Evolutionary conservation across 139 green algal species (phyloP).

Genomic region (Coelastrella sp.): DNA sequence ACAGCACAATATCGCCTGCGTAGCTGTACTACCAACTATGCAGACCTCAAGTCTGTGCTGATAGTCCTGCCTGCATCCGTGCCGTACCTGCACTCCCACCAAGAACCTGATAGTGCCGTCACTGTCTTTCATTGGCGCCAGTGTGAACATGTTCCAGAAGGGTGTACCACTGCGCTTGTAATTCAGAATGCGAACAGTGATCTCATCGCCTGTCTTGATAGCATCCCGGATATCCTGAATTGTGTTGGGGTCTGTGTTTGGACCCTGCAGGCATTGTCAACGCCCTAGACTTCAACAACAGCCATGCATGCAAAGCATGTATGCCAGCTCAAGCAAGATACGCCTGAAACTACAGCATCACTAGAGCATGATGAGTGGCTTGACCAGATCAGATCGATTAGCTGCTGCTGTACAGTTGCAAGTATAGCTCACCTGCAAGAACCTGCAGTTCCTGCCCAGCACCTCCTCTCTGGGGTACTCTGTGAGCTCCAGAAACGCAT

Average conservation of each 20-base stretch:
- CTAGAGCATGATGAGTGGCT: too few species aligned
- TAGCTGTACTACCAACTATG: too few species aligned
- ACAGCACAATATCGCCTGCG: too few species aligned
- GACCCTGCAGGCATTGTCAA: slow-evolving; percentile 80
- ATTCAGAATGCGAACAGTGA: slow-evolving; percentile 95
- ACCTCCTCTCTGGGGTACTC: slow-evolving; percentile 95
- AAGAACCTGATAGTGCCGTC: slow-evolving; percentile 89
- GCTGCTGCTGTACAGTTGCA: too few species aligned
- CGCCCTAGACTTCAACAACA: too few species aligned
- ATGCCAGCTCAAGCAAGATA: neutral
- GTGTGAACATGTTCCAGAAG: slow-evolving; percentile 99
- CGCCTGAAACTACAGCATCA: too few species aligned
- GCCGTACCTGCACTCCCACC: slow-evolving; percentile 88
- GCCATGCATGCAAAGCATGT: too few species aligned
- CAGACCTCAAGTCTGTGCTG: too few species aligned
- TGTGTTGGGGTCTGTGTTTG: slow-evolving; percentile 82
- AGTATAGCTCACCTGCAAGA: slow-evolving; percentile 64
- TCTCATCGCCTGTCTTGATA: slow-evolving; percentile 77
- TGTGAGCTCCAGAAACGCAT: slow-evolving; percentile 94
- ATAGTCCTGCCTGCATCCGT: too few species aligned
- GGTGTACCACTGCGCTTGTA: slow-evolving; percentile 88
- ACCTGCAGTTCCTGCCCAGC: slow-evolving; percentile 92
- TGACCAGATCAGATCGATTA: too few species aligned
- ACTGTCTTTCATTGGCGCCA: slow-evolving; percentile 92
- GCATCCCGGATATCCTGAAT: slow-evolving; percentile 86